A percentile compares a stretch with the other conserved stretches of the same genome.
Evolutionary conservation across 306 rosid genomes (phyloP).

Genomic region (Vigna unguiculata): DNA sequence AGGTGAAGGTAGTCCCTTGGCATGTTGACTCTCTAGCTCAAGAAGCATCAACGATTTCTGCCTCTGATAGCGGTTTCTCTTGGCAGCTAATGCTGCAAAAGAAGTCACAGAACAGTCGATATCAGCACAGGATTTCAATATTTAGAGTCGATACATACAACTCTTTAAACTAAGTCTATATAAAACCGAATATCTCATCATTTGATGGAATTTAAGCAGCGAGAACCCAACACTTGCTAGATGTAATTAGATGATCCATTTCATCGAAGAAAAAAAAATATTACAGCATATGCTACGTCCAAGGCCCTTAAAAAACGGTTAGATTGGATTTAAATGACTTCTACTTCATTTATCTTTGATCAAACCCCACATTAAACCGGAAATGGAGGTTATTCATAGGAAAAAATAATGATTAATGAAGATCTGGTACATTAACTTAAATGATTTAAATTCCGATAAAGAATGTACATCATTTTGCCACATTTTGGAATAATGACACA

Average conservation of each 20-base stretch:
- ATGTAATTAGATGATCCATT: background rate
- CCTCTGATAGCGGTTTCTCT: slow-evolving; percentile 88
- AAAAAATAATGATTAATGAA: background rate
- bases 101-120: slow-evolving; percentile 13
- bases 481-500: slow-evolving; percentile 10
- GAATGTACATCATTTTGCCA: slow-evolving; percentile 10
- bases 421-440: background rate
- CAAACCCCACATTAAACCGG: slow-evolving; percentile 25
- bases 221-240: background rate
- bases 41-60: slow-evolving; percentile 92
- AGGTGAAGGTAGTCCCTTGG: slow-evolving; percentile 80
- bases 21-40: slow-evolving; percentile 96
- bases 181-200: slow-evolving; percentile 12
- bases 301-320: background rate
- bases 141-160: background rate
- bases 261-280: background rate
- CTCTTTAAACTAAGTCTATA: background rate
- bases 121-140: slow-evolving; percentile 25
- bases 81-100: slow-evolving; percentile 83
- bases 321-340: background rate
- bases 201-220: background rate
- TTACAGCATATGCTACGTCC: background rate
- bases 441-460: background rate
- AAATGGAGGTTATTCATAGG: slow-evolving; percentile 1
- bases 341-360: slow-evolving; percentile 5